Conservation (phyloP, 495 filamentous ascomycete genomes). For the Aspergillus taichungensis region DNA sequence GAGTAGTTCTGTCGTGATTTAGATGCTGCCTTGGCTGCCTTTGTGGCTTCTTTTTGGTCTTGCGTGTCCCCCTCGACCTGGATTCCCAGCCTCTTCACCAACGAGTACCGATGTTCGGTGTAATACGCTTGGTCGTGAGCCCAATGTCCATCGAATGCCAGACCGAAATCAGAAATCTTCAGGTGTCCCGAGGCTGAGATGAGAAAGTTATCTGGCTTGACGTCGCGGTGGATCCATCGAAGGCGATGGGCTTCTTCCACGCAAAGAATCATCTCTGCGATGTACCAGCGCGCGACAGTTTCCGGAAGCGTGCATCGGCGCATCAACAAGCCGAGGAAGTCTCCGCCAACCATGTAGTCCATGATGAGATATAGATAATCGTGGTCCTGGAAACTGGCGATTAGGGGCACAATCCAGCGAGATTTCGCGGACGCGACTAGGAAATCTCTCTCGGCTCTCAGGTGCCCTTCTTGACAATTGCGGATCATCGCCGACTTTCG, state of each 20-base stretch:
- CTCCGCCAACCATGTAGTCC: slow-evolving; percentile 95
- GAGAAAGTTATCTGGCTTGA: slow-evolving; percentile 96
- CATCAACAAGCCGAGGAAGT: slow-evolving; percentile 80
- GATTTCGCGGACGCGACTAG: slow-evolving; percentile 76
- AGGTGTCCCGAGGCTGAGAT: slow-evolving; percentile 81
- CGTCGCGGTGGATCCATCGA: slow-evolving; percentile 84
- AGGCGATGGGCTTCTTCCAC: slow-evolving; percentile 87
- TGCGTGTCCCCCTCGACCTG: slow-evolving; percentile 64
- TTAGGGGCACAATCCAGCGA: slow-evolving; percentile 78
- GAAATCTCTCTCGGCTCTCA: slow-evolving; percentile 87
- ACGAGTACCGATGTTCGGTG: slow-evolving; percentile 66
- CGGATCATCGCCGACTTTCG: slow-evolving; percentile 84
- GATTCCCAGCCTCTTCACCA: slow-evolving; percentile 69
- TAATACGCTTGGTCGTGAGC: slow-evolving; percentile 80
- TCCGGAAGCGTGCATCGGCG: slow-evolving; percentile 74
- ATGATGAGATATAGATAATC: slow-evolving; percentile 83
- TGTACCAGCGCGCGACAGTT: slow-evolving; percentile 69
- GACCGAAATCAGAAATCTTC: slow-evolving; percentile 91
- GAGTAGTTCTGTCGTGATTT: slow-evolving; percentile 1
- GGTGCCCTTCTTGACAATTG: slow-evolving; percentile 83
- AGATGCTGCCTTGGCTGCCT: slow-evolving; percentile 18
- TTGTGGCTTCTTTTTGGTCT: slow-evolving; percentile 47
- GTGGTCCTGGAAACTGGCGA: slow-evolving; percentile 82
- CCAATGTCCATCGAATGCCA: slow-evolving; percentile 94
- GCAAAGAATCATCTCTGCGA: slow-evolving; percentile 91